These are phyloP conservation scores for Comarum palustre DNA, from an alignment of 306 rosid species.

Conservation along the genomic window DNA sequence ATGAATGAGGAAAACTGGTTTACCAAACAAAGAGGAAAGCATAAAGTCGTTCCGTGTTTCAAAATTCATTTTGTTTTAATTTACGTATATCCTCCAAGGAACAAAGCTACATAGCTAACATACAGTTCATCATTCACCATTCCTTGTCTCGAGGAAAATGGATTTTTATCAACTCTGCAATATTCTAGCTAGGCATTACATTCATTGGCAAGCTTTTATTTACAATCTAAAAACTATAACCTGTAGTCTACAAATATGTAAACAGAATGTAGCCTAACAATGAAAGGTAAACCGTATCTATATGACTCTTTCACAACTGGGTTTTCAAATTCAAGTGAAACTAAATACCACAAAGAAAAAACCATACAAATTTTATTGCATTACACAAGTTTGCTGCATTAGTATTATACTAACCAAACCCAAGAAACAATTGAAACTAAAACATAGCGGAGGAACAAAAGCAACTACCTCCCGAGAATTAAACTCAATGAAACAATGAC, in stretches of 20 bases:
- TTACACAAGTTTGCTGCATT: too few species aligned
- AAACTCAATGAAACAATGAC: slow-evolving; percentile 26
- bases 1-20: not conserved
- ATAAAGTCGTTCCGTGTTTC: not conserved
- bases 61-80: not conserved
- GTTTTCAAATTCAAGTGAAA: not conserved
- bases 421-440: not conserved
- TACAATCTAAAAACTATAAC: not conserved
- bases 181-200: not conserved
- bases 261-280: not conserved
- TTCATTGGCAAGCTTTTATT: not conserved
- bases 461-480: slow-evolving; percentile 24
- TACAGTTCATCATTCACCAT: not conserved
- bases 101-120: not conserved
- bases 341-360: not conserved
- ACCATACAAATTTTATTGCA: not conserved
- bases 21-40: not conserved
- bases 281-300: not conserved
- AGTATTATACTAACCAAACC: not conserved
- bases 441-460: not conserved
- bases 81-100: too few species aligned
- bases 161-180: not conserved
- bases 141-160: not conserved
- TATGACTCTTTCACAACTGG: not conserved
- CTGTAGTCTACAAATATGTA: too few species aligned